These are phyloP conservation scores for Ceratocystis colombiana DNA, from an alignment of 2,329 filamentous ascomycete species.

Conservation along the genomic window DNA sequence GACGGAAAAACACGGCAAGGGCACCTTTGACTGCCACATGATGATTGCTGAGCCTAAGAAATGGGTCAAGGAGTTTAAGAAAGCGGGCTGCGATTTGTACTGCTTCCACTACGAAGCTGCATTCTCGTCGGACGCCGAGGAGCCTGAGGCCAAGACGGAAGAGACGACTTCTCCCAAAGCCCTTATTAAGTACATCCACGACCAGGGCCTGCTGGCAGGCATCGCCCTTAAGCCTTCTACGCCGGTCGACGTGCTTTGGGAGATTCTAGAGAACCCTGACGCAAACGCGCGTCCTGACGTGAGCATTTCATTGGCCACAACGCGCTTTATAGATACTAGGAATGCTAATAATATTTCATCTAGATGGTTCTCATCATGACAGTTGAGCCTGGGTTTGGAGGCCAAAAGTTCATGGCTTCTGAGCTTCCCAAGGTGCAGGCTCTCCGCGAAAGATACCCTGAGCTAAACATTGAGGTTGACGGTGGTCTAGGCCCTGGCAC, in stretches of 20 bases:
- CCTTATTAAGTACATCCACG: slow-evolving; percentile 83
- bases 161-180: slow-evolving; percentile 70
- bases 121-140: slow-evolving; percentile 74
- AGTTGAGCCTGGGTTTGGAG: slow-evolving; percentile 91
- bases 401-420: slow-evolving; percentile 96
- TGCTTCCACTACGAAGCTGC: slow-evolving; percentile 99
- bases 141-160: slow-evolving; percentile 58
- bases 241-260: slow-evolving; percentile 81
- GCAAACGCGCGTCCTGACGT: slow-evolving; percentile 79
- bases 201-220: slow-evolving; percentile 75
- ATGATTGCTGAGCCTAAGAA: slow-evolving; percentile 99
- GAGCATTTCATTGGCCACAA: slow-evolving; percentile 34
- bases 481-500: slow-evolving; percentile 81
- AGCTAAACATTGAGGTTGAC: slow-evolving; percentile 95
- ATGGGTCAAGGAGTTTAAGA: slow-evolving; percentile 93
- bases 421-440: slow-evolving; percentile 89
- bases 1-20: slow-evolving; percentile 57
- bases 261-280: slow-evolving; percentile 65
- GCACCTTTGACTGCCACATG: slow-evolving; percentile 99
- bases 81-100: slow-evolving; percentile 94
- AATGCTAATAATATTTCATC: slow-evolving; percentile 24
- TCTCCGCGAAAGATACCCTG: slow-evolving; percentile 72
- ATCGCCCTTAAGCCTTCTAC: slow-evolving; percentile 95
- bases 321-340: neutral
- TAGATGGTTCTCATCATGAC: slow-evolving; percentile 99